These are phyloP conservation scores for Amoebophrya sp. DNA, from an alignment of 169 alveolate genomes.

Conservation along the genomic window DNA sequence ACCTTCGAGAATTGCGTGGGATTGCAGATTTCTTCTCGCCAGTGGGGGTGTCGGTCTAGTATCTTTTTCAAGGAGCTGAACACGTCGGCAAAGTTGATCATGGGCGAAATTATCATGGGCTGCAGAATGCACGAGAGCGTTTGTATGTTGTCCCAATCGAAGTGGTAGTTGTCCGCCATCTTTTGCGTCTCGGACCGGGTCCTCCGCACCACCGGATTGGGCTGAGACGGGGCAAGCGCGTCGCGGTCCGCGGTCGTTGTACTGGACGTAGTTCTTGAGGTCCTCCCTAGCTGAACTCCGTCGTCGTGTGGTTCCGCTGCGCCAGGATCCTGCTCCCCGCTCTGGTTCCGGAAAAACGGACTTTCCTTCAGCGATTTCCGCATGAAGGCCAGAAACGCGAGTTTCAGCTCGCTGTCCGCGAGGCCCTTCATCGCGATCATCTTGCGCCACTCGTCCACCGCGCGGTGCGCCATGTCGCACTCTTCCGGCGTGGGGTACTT, in stretches of 20 bases:
- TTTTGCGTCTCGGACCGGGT: not conserved
- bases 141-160: not conserved
- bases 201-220: no score
- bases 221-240: no score
- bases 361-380: not conserved
- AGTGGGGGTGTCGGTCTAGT: not conserved
- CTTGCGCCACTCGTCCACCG: slow-evolving; percentile 17
- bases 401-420: not conserved
- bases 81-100: slow-evolving; percentile 14
- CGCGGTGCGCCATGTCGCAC: not conserved
- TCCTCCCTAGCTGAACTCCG: not conserved
- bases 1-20: not conserved
- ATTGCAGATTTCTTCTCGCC: not conserved
- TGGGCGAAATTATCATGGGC: slow-evolving; percentile 1
- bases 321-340: no score
- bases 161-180: slow-evolving; percentile 15
- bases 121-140: not conserved
- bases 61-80: not conserved
- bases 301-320: no score
- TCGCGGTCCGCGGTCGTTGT: no score
- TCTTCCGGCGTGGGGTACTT: not conserved
- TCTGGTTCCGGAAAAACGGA: not conserved
- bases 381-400: not conserved
- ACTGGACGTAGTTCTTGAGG: no score
- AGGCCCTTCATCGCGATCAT: slow-evolving; percentile 10